Evolutionary conservation across 306 rosid species (phyloP).

Genomic region (Lablab purpureus): DNA sequence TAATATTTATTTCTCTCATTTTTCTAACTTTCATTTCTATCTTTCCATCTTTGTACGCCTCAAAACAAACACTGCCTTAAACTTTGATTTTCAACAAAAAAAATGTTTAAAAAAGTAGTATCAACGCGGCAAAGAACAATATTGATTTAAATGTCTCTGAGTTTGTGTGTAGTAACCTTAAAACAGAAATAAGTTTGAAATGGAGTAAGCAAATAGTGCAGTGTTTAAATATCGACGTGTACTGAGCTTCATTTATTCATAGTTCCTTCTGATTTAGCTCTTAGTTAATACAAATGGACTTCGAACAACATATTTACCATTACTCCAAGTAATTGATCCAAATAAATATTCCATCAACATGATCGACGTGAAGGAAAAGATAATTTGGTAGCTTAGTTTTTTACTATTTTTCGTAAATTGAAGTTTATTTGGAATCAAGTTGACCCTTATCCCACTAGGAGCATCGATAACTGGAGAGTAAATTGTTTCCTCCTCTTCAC

Average conservation of each 20-base stretch:
- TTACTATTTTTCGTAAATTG: constrained; percentile 56
- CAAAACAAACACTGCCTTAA: no score
- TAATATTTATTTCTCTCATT: no score
- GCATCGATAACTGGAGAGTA: constrained; percentile 58
- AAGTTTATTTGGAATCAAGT: constrained; percentile 65
- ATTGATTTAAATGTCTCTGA: no score
- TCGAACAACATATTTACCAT: neutral
- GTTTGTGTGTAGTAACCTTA: no score
- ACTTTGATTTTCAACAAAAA: no score
- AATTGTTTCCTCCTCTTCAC: constrained; percentile 56
- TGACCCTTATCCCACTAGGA: constrained; percentile 61
- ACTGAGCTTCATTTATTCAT: neutral
- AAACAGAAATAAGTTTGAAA: neutral
- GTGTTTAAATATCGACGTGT: neutral
- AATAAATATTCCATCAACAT: neutral
- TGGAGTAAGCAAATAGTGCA: neutral
- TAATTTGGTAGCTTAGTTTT: constrained; percentile 53
- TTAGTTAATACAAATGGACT: neutral
- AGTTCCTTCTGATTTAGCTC: neutral
- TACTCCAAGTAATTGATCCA: neutral
- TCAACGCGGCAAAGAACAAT: no score
- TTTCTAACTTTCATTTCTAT: no score
- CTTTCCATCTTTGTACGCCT: no score
- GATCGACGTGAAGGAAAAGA: neutral
- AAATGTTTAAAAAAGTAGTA: no score